Evolutionary conservation across 2,329 filamentous ascomycete genomes (phyloP).

Genomic region (Fusarium udum): DNA sequence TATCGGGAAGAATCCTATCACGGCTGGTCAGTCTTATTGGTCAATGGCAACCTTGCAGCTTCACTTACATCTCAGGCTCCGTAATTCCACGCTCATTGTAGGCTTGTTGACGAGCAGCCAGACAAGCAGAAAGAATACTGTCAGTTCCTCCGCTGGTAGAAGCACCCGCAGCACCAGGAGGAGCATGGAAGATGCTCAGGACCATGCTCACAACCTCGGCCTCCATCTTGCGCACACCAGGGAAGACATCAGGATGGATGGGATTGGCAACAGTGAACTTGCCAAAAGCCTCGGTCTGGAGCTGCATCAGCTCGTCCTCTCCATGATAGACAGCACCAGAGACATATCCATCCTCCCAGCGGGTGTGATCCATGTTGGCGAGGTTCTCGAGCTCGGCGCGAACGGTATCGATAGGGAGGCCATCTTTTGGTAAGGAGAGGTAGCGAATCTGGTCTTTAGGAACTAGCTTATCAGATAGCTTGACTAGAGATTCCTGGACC

Average conservation of each 20-base stretch:
- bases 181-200: conserved; percentile 86
- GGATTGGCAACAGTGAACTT: conserved; percentile 96
- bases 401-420: conserved; percentile 82
- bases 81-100: conserved; percentile 86
- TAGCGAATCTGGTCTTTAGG: conserved; percentile 77
- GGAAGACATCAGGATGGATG: conserved; percentile 98
- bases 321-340: conserved; percentile 97
- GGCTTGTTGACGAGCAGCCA: conserved; percentile 90
- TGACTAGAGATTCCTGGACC: conserved; percentile 79
- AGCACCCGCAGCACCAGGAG: conserved; percentile 84
- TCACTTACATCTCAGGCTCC: conserved; percentile 88
- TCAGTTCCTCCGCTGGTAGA: conserved; percentile 95
- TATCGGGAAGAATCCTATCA: conserved; percentile 86
- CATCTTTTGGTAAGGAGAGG: conserved; percentile 81
- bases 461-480: conserved; percentile 85
- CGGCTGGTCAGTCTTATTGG: conserved; percentile 15
- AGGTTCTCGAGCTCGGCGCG: conserved; percentile 81
- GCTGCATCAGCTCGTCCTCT: conserved; percentile 78
- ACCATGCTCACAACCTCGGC: conserved; percentile 98
- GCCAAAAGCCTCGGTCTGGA: conserved; percentile 93
- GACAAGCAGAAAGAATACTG: conserved; percentile 94
- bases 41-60: neutral
- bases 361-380: conserved; percentile 88
- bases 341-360: conserved; percentile 96
- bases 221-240: conserved; percentile 98